Percentiles rank a stretch among this genome's conserved stretches.
phyloP scores from a whole-genome alignment of 495 filamentous ascomycete genomes.

The Cercophora samala region DNA sequence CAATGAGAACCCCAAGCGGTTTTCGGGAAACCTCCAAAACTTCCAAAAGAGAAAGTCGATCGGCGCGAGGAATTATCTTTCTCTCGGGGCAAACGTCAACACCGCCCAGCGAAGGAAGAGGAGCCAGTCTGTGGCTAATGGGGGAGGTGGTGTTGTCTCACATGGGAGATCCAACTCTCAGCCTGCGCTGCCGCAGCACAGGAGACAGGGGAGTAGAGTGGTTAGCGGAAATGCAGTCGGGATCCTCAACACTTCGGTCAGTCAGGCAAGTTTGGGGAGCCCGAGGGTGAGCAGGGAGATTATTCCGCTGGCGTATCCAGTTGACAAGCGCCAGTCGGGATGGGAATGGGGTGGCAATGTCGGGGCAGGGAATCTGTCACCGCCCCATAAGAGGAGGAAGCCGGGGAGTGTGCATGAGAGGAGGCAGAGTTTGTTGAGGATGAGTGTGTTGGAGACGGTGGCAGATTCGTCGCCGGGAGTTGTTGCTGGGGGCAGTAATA shows the following conservation, averaged over 20 bases:
- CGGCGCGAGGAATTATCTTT: constrained; percentile 1
- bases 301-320: constrained; percentile 5
- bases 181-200: neutral
- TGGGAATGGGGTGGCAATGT: constrained; percentile 3
- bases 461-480: neutral
- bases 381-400: constrained; percentile 12
- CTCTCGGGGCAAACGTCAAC: neutral
- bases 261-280: neutral
- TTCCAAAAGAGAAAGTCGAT: neutral
- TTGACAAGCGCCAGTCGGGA: neutral
- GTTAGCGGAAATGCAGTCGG: neutral
- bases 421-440: constrained; percentile 5
- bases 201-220: neutral
- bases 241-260: neutral
- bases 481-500: neutral
- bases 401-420: constrained; percentile 11
- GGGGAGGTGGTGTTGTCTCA: too few species aligned
- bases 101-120: constrained; percentile 9
- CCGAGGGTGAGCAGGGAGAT: neutral
- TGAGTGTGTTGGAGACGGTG: neutral
- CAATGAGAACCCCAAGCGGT: constrained; percentile 11
- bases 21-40: neutral
- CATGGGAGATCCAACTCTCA: neutral
- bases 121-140: constrained; percentile 5
- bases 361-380: neutral